Evolutionary conservation across 2,329 filamentous ascomycete species (phyloP).

Genomic region (Penicillium hesseltinei): DNA sequence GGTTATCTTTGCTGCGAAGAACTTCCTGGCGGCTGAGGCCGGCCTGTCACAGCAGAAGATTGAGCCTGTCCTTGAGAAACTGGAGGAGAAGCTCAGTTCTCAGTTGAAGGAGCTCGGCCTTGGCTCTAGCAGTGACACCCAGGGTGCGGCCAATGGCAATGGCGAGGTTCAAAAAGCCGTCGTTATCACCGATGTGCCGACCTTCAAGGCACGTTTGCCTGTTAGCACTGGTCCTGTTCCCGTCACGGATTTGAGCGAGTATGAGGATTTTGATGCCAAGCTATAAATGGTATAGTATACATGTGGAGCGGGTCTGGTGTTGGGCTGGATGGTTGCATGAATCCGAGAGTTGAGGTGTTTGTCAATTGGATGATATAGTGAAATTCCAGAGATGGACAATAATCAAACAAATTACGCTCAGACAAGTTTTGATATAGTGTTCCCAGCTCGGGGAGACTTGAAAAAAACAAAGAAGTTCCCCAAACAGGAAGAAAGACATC

Average conservation of each 20-base stretch:
- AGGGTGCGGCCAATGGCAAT: constrained; percentile 2
- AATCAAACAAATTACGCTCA: neutral
- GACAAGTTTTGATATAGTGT: no score
- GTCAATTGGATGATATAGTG: constrained; percentile 7
- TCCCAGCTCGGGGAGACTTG: no score
- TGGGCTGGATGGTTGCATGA: constrained; percentile 7
- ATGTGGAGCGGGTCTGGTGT: neutral
- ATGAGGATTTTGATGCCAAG: constrained; percentile 82
- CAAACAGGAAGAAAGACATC: no score
- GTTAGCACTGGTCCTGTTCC: constrained; percentile 71
- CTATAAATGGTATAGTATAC: constrained; percentile 50
- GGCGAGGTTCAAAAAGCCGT: constrained; percentile 39
- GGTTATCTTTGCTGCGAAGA: constrained; percentile 52
- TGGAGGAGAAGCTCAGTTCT: constrained; percentile 48
- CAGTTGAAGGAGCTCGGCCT: constrained; percentile 48
- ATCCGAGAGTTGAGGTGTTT: constrained; percentile 9
- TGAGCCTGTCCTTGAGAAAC: constrained; percentile 50
- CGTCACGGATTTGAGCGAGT: constrained; percentile 73
- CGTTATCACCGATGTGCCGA: constrained; percentile 73
- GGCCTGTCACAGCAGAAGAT: constrained; percentile 52
- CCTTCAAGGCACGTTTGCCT: constrained; percentile 73
- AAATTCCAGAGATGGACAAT: neutral
- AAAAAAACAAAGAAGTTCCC: no score
- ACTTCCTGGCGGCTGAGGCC: constrained; percentile 51
- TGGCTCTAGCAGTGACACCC: neutral